Evolutionary conservation across 116 monocot genomes (phyloP), one percentile per base, ranked within the genome.

Genomic region (Posidonia oceanica): DNA sequence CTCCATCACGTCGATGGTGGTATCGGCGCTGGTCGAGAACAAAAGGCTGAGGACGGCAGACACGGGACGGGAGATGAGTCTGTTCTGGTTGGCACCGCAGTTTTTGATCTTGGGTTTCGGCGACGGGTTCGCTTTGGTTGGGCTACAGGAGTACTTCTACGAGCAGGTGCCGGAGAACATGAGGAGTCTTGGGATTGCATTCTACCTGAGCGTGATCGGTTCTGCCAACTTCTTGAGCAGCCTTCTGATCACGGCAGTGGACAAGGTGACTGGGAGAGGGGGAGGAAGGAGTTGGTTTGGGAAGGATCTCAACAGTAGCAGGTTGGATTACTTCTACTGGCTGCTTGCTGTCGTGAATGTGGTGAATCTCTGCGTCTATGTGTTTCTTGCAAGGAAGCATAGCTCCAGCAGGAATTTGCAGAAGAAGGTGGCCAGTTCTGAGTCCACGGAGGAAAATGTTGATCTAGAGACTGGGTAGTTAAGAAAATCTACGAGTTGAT

Each of bases 111-210:
- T 93, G 22, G 89, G 93, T 0, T 39, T 93, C 1, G 86, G 74
- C 5, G 93, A 93, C 62, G 89, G 81, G 2, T 89, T 89, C 76
- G 59, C 84, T 0, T 58, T 93, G 11, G 89, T 89, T 0, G 93
- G 93, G 0, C 48, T 93, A 20, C 93, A 89, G 61, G 93, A 93
- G 57, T 93, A 83, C 72, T 93, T 93, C 83, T 93, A 93, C 60
- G 84, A 84, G 10, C 87, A 94, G 67, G 78, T 94, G 59, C 90
- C 94, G 0, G 87, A 94, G n/a, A 74, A 71, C 48, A 90, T 94
- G 94, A 77, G 86, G 74, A 89, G 89, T 63, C 38, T 90, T 18
- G 94, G 93, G 2, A 87, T 90, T 12, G 87, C 83, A 0, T 78
- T 90, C 63, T 94, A 89, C 64, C 72, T 94, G 14, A 87, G 87